phyloP scores from a whole-genome alignment of 1,284 basidiomycete species.

The Cryptococcus sp. region DNA sequence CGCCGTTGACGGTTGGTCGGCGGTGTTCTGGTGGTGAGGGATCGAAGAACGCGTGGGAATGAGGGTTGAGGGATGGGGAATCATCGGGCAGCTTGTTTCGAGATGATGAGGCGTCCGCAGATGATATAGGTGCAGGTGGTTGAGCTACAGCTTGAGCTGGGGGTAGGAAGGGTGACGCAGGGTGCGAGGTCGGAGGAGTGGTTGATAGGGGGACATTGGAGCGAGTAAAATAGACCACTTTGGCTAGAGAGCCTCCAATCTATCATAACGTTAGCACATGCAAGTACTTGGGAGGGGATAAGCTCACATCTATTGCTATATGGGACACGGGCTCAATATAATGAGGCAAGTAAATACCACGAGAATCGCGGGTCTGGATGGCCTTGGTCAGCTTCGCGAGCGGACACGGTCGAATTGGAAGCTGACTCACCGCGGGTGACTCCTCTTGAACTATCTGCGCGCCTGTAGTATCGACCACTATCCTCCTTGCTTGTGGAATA shows the following conservation, averaged over 20 bases:
- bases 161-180: constrained; percentile 43
- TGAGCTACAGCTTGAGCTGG: constrained; percentile 42
- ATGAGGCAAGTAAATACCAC: constrained; percentile 93
- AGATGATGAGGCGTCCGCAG: constrained; percentile 20
- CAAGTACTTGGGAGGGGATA: background rate
- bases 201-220: constrained; percentile 59
- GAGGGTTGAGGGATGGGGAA: constrained; percentile 26
- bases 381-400: background rate
- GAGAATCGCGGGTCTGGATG: constrained; percentile 78
- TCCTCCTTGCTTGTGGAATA: constrained; percentile 51
- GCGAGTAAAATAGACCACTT: constrained; percentile 97
- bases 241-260: constrained; percentile 96
- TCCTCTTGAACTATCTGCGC: constrained; percentile 87
- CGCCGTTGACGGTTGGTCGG: constrained; percentile 62
- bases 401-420: background rate
- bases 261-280: constrained; percentile 47
- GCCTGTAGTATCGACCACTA: constrained; percentile 58
- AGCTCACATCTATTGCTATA: constrained; percentile 88
- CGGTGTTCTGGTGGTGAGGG: constrained; percentile 52
- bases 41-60: constrained; percentile 27
- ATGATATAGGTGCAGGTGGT: constrained; percentile 32
- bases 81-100: constrained; percentile 12
- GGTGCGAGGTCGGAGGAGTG: constrained; percentile 46
- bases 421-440: constrained; percentile 75
- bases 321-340: constrained; percentile 96